These are phyloP conservation scores for Talaromyces sp. DNA, from an alignment of 2,329 filamentous ascomycete genomes.

Conservation along the genomic window DNA sequence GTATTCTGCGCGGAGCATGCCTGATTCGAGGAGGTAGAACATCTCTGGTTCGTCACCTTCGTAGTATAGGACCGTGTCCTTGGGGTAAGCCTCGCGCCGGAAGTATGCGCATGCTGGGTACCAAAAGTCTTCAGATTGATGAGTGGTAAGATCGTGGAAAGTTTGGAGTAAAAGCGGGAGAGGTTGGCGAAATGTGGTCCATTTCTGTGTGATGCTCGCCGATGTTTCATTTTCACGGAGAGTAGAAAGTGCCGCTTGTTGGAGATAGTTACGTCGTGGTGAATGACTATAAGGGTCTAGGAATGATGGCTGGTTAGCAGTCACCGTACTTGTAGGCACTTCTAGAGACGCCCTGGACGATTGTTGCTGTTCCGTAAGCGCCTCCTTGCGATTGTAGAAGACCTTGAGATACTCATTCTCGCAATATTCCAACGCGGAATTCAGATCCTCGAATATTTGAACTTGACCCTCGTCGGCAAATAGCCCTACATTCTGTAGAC, in stretches of 20 bases:
- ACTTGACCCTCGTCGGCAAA: conserved; percentile 71
- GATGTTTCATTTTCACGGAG: conserved; percentile 63
- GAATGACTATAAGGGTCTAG: conserved; percentile 56
- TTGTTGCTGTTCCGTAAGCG: conserved; percentile 21
- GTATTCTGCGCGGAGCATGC: conserved; percentile 87
- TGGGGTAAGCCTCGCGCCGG: conserved; percentile 60
- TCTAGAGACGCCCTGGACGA: conserved; percentile 23
- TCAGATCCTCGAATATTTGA: conserved; percentile 80
- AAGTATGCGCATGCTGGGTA: conserved; percentile 77
- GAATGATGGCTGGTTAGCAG: neutral
- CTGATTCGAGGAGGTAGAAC: conserved; percentile 87
- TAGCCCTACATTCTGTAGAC: conserved; percentile 78
- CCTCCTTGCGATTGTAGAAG: conserved; percentile 67
- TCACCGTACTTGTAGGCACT: conserved; percentile 27
- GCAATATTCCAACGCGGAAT: conserved; percentile 88
- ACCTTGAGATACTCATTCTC: conserved; percentile 90
- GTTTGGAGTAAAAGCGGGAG: conserved; percentile 88
- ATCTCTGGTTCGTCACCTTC: conserved; percentile 73
- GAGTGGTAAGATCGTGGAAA: conserved; percentile 79
- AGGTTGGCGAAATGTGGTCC: conserved; percentile 85
- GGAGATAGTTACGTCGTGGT: conserved; percentile 73
- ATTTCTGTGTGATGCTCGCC: conserved; percentile 50
- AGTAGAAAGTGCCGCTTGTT: conserved; percentile 72
- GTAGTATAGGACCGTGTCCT: conserved; percentile 72
- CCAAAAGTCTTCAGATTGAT: conserved; percentile 92